Evolutionary conservation across 768 basidiomycete genomes (phyloP).

Genomic region (Sporobolomyces pararoseus): DNA sequence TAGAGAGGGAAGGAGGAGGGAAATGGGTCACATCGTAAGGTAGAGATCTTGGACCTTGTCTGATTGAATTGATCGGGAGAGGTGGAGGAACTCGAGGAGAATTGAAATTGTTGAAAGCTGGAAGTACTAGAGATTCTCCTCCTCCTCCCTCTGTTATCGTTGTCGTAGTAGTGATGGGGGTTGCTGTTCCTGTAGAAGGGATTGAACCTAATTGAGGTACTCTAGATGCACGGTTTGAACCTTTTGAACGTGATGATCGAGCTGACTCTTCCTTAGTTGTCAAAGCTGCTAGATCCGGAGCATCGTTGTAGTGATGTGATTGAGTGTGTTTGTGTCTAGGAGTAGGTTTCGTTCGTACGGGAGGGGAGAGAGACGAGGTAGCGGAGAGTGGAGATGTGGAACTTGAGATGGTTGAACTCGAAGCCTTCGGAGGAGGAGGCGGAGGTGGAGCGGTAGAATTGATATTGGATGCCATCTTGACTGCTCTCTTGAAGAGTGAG

Average conservation of each 20-base stretch:
- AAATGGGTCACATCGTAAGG: conserved; percentile 23
- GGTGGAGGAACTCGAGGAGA: conserved; percentile 14
- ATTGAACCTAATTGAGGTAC: conserved; percentile 1
- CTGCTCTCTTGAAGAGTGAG: not conserved
- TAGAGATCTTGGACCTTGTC: conserved; percentile 11
- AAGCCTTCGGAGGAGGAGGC: not conserved
- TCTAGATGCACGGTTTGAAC: not conserved
- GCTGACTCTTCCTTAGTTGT: no score
- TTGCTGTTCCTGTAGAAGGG: not conserved
- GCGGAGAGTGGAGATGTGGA: not conserved
- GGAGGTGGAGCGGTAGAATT: conserved; percentile 13
- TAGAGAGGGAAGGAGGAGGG: not conserved
- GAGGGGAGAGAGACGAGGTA: no score
- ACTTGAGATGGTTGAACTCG: not conserved
- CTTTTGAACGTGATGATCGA: not conserved
- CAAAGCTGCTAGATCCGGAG: conserved; percentile 8
- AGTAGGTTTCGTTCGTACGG: not conserved
- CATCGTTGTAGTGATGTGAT: conserved; percentile 22
- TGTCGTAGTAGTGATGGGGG: not conserved
- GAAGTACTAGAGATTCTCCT: no score
- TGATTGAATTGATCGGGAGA: not conserved
- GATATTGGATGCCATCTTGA: conserved; percentile 1
- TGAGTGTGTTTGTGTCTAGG: conserved; percentile 4
- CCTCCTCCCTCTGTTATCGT: not conserved
- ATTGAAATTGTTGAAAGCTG: conserved; percentile 22